Evolutionary conservation across 208 protist genomes (phyloP).

Genomic region (Herpetomonas tarakana): DNA sequence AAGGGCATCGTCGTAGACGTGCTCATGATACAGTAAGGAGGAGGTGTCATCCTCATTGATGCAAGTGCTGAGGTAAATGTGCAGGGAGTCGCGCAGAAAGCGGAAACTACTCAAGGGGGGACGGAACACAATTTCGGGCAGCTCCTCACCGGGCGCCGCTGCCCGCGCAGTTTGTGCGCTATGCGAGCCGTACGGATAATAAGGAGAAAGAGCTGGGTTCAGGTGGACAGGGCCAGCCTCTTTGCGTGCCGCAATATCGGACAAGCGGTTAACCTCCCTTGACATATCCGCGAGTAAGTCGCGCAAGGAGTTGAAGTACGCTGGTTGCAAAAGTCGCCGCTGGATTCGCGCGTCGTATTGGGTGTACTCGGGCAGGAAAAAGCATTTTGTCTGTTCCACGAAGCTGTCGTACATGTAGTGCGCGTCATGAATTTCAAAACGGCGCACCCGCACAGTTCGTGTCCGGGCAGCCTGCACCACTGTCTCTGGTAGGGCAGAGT

Average conservation of each 20-base stretch:
- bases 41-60: constrained; percentile 72
- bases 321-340: constrained; percentile 43
- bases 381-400: constrained; percentile 46
- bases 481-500: not conserved
- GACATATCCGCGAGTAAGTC: constrained; percentile 50
- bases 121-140: constrained; percentile 51
- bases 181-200: constrained; percentile 1
- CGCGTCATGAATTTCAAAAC: constrained; percentile 73
- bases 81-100: constrained; percentile 51
- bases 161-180: not conserved
- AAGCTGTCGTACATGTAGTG: constrained; percentile 53
- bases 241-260: constrained; percentile 26
- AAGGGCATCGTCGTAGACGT: constrained; percentile 42
- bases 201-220: constrained; percentile 7
- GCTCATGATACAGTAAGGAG: constrained; percentile 42
- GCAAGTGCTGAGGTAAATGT: constrained; percentile 61
- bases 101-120: constrained; percentile 62
- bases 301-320: constrained; percentile 53
- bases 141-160: constrained; percentile 1
- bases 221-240: not conserved
- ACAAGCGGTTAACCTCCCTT: constrained; percentile 49
- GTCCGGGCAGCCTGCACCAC: constrained; percentile 9
- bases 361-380: constrained; percentile 64
- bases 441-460: constrained; percentile 49
- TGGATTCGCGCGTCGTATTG: constrained; percentile 56